phyloP scores from a whole-genome alignment of 116 monocot species.

The Trichopus zeylanicus region DNA sequence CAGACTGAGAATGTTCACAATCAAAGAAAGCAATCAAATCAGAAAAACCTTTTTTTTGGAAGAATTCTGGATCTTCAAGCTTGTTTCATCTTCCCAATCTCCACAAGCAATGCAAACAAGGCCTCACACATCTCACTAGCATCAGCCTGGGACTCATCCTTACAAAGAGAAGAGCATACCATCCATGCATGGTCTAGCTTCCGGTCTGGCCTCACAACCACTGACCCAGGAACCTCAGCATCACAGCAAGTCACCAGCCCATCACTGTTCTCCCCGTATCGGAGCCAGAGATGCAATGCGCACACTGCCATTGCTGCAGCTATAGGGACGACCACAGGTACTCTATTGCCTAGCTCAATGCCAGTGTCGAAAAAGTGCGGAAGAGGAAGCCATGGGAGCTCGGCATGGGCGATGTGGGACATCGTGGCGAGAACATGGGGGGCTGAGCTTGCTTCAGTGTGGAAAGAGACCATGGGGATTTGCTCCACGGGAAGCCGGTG shows the following conservation, averaged over 20 bases:
- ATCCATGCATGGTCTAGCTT: constrained; percentile 74
- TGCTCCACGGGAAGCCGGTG: constrained; percentile 42
- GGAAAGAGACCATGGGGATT: constrained; percentile 64
- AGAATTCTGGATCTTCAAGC: background rate
- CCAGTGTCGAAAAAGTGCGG: constrained; percentile 17
- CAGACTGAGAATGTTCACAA: too few species aligned
- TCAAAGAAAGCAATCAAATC: too few species aligned
- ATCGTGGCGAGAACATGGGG: constrained; percentile 52
- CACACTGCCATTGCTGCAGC: constrained; percentile 50
- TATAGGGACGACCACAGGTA: constrained; percentile 50
- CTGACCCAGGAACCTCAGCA: too few species aligned
- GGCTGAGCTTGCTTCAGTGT: constrained; percentile 48
- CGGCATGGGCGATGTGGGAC: constrained; percentile 59
- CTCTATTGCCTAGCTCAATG: background rate
- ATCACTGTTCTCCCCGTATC: constrained; percentile 55
- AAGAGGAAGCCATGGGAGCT: constrained; percentile 57
- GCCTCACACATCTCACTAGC: constrained; percentile 71
- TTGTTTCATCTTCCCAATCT: constrained; percentile 27
- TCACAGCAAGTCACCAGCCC: constrained; percentile 43
- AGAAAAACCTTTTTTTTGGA: too few species aligned
- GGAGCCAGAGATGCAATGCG: constrained; percentile 45
- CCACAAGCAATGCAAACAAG: constrained; percentile 47
- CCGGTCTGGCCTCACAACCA: too few species aligned
- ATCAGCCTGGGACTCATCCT: constrained; percentile 42
- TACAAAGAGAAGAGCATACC: constrained; percentile 31